Evolutionary conservation across 164 flowering plant species (phyloP).

Genomic region (Stephania japonica): DNA sequence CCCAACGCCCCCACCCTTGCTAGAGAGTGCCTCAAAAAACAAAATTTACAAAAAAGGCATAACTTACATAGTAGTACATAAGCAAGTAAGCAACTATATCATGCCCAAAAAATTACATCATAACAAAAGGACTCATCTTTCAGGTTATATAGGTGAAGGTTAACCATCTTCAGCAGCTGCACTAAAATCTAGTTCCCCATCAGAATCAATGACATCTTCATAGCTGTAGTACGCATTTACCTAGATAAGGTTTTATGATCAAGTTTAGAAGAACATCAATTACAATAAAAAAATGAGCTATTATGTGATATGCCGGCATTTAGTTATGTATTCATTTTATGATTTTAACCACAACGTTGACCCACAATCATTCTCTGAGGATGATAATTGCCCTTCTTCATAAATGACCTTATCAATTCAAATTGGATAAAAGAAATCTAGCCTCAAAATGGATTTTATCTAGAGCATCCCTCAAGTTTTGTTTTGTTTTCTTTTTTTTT

Average conservation of each 20-base stretch:
- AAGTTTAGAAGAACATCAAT: background rate
- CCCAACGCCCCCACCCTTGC: background rate
- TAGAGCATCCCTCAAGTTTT: no score
- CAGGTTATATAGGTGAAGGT: slow-evolving; percentile 4
- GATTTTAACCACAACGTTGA: no score
- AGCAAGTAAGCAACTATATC: background rate
- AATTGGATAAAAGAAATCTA: background rate
- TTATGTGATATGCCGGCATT: background rate
- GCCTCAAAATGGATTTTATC: background rate
- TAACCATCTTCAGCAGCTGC: slow-evolving; percentile 14
- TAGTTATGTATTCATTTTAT: background rate
- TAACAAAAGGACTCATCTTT: slow-evolving; percentile 1
- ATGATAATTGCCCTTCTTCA: background rate
- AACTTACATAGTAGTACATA: background rate
- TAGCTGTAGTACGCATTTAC: slow-evolving; percentile 66
- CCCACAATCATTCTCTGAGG: background rate
- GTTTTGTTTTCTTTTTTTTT: no score
- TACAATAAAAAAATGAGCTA: background rate
- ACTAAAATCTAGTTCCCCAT: slow-evolving; percentile 74
- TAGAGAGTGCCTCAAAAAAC: background rate
- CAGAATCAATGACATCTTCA: slow-evolving; percentile 79
- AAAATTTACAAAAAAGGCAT: background rate
- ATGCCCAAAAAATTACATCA: background rate
- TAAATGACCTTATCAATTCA: background rate
- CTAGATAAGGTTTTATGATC: slow-evolving; percentile 34